Evolutionary conservation across 345 rosid species (phyloP), one percentile per base, ranked within the genome.

Genomic region (Dimocarpus longan): DNA sequence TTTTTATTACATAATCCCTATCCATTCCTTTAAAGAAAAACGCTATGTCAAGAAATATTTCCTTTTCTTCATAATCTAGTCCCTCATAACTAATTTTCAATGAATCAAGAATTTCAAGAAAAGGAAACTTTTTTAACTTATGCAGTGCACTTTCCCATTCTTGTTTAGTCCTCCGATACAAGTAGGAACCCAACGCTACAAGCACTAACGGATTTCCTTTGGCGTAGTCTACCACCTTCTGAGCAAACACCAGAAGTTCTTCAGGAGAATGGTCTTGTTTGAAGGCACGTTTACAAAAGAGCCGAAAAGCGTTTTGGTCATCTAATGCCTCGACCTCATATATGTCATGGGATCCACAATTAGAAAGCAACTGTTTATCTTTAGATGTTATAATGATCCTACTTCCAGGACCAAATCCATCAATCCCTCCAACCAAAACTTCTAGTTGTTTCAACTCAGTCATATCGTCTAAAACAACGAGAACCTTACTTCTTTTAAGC

Each of bases 41-140:
- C 22, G 86, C 88, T 74, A 89, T 85, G 64, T 87, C 90, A n/a
- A 85, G 81, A 78, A 89, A 89, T 9, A 87, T n/a, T 11, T 48
- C 57, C 77, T 85, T 77, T 68, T 79, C 77, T 4, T 2, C 9
- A 0, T 0, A 21, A 0, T 59, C 68, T 0, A 85, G 24, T 5
- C 68, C 70, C 32, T 76, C 67, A 73, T 50, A 79, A 69, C 81
- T 79, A 1, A 73, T 68, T 44, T 50, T 79, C 60, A 85, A 8
- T n/a, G n/a, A n/a, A n/a, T n/a, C 6, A 72, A 6, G n/a, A 22
- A 82, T 64, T 43, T 64, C 37, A 1, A 21, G 48, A 10, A 42
- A 10, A 5, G 50, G 15, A 79, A 71, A 3, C 57, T 13, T 12
- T 22, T 67, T 42, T 6, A 82, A 9, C 15, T 64, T 64, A 0